Conservation (phyloP, 73 alveolate genomes). For the Paramecium octaurelia region DNA sequence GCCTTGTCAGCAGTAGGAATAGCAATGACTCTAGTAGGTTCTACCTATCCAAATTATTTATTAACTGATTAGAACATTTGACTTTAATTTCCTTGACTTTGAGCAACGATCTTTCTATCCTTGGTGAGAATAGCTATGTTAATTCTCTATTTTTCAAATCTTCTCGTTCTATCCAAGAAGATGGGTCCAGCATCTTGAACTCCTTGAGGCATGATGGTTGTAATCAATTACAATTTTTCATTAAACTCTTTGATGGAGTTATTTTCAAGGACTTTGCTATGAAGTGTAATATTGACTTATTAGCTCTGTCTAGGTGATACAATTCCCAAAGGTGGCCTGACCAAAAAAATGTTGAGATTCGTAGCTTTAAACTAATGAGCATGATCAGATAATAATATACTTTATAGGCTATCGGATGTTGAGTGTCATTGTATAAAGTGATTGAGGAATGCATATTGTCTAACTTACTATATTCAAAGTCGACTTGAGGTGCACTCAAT, state of each 20-base stretch:
- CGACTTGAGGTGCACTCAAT: neutral
- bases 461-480: neutral
- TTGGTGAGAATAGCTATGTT: neutral
- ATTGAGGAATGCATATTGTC: neutral
- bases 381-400: neutral
- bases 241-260: neutral
- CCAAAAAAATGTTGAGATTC: neutral
- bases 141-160: neutral
- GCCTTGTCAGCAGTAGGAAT: conserved; percentile 17
- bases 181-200: neutral
- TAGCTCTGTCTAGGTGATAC: neutral
- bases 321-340: conserved; percentile 2
- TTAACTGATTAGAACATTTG: neutral
- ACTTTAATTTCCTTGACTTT: neutral
- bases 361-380: conserved; percentile 12
- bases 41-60: neutral
- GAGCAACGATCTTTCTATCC: neutral
- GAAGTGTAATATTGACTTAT: neutral
- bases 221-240: neutral
- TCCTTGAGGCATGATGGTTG: neutral
- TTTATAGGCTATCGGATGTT: neutral
- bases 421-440: neutral
- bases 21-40: neutral
- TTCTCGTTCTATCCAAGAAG: neutral
- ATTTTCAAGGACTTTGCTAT: neutral